Evolutionary conservation across 2,329 filamentous ascomycete genomes (phyloP).

Genomic region (Plenodomus lindquistii): DNA sequence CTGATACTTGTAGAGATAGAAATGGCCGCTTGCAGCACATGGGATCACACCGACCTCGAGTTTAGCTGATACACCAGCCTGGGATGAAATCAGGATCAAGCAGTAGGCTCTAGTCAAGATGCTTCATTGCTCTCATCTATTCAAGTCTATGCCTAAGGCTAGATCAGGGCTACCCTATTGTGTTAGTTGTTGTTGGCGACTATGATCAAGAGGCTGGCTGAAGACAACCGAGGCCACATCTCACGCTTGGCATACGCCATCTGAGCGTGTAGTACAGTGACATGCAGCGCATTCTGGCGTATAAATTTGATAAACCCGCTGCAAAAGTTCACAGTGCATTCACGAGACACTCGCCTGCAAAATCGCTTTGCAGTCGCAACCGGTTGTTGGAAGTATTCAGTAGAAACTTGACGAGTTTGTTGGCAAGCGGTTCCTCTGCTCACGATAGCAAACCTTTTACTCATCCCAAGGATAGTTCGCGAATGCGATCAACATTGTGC

Average conservation of each 20-base stretch:
- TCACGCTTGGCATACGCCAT: neutral
- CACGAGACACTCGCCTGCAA: neutral
- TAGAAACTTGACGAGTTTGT: neutral
- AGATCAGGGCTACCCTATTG: no score
- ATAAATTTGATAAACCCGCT: no score
- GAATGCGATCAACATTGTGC: neutral
- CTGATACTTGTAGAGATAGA: no score
- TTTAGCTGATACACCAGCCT: no score
- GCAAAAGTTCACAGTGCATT: neutral
- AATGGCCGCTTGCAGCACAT: no score
- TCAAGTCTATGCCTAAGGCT: no score
- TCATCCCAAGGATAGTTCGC: neutral
- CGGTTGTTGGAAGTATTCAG: neutral
- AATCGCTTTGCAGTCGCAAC: neutral
- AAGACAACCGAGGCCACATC: conserved; percentile 1
- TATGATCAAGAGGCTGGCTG: conserved; percentile 4
- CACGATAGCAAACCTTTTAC: neutral
- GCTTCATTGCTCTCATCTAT: no score
- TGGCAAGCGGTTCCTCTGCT: neutral
- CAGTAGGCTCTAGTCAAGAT: no score
- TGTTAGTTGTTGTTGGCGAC: neutral
- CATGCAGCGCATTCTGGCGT: neutral
- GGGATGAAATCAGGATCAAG: no score
- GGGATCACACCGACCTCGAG: no score
- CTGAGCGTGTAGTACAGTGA: neutral